Conservation (phyloP, 805 yeast species). For the Sungouiozyma ichnusensis region DNA sequence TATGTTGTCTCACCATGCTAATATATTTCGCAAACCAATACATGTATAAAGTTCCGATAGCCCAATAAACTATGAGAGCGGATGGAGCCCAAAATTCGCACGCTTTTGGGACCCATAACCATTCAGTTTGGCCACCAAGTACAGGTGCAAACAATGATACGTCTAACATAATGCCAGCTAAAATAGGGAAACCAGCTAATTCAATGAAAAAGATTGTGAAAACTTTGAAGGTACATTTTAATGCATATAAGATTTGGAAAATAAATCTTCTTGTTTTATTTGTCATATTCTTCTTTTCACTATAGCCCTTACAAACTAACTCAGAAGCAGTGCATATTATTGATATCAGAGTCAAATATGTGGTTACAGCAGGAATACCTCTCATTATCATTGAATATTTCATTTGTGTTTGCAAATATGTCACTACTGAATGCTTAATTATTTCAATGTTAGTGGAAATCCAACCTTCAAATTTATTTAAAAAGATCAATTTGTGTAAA, state of each 20-base stretch:
- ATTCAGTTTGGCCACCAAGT: constrained; percentile 9
- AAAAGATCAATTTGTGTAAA: constrained; percentile 4
- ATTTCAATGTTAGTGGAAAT: background rate
- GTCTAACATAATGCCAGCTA: constrained; percentile 73
- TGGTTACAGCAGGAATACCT: constrained; percentile 21
- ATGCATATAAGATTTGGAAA: constrained; percentile 44
- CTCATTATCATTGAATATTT: constrained; percentile 17
- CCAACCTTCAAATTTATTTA: constrained; percentile 9
- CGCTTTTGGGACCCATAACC: constrained; percentile 17
- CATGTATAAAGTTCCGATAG: constrained; percentile 77
- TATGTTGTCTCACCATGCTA: constrained; percentile 63
- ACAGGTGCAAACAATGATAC: constrained; percentile 37
- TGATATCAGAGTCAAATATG: constrained; percentile 18
- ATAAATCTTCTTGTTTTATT: constrained; percentile 34
- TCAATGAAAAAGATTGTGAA: constrained; percentile 67
- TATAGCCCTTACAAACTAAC: constrained; percentile 17
- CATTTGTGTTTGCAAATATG: constrained; percentile 12
- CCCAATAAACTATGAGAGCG: constrained; percentile 41
- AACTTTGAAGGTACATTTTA: constrained; percentile 60
- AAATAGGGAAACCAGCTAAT: constrained; percentile 72
- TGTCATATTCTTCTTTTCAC: constrained; percentile 23
- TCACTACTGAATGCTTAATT: constrained; percentile 5
- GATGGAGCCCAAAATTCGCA: constrained; percentile 19
- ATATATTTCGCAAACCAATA: constrained; percentile 75
- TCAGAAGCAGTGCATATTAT: constrained; percentile 19